Percentiles rank a stretch among this genome's conserved stretches.
Evolutionary conservation across 148 eudicot genomes (phyloP).

Genomic region (Rhododendron kiyosumense): DNA sequence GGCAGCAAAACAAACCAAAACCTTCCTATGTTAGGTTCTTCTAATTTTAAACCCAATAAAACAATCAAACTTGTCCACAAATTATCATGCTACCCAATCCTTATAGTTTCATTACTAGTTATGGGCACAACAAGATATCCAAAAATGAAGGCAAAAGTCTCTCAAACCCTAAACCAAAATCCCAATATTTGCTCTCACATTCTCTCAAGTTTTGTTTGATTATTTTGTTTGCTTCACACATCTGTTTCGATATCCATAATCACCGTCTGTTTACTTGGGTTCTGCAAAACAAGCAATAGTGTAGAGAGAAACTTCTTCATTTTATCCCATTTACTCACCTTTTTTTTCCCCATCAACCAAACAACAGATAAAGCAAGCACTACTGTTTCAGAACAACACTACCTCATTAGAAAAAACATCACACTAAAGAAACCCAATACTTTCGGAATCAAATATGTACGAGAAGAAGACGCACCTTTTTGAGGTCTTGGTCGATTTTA

Average conservation of each 20-base stretch:
- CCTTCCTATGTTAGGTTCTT: not conserved
- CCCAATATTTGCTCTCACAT: no score
- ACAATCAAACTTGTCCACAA: not conserved
- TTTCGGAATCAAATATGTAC: not conserved
- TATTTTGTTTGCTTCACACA: no score
- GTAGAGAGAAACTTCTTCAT: no score
- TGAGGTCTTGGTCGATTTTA: slow-evolving; percentile 53
- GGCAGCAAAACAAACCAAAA: not conserved
- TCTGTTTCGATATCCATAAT: no score
- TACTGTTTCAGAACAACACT: not conserved
- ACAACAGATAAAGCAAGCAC: not conserved
- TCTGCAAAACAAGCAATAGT: no score
- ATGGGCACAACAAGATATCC: not conserved
- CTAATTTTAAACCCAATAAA: not conserved
- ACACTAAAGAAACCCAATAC: not conserved
- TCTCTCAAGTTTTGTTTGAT: no score
- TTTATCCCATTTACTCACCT: no score
- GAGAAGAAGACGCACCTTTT: slow-evolving; percentile 39
- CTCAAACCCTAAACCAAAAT: no score
- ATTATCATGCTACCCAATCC: not conserved
- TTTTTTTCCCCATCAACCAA: not conserved
- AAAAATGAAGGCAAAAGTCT: no score
- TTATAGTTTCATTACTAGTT: not conserved
- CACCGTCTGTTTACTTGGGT: no score
- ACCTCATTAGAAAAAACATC: not conserved